Percentiles rank a stretch among this genome's conserved stretches.
Conservation (phyloP, 345 rosid genomes). For the Raphanus raphanistrum region DNA sequence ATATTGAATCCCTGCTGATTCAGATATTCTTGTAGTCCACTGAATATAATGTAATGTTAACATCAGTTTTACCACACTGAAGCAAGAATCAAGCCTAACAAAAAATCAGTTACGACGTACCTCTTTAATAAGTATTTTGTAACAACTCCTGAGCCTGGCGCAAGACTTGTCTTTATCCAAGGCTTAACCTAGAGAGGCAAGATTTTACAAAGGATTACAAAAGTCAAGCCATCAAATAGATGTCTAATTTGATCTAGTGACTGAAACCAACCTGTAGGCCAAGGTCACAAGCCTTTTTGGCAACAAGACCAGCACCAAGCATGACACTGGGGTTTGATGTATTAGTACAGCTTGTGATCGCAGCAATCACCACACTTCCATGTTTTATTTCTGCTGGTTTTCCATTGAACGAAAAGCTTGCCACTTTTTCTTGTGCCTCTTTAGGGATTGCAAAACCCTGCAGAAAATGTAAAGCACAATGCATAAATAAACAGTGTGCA, state of each 20-base stretch:
- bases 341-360: constrained; percentile 97
- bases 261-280: constrained; percentile 70
- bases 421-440: constrained; percentile 73
- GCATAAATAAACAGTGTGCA: neutral
- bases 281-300: constrained; percentile 91
- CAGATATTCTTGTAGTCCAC: constrained; percentile 91
- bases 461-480: constrained; percentile 5
- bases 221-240: neutral
- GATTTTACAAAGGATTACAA: neutral
- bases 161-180: constrained; percentile 99
- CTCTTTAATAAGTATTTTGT: constrained; percentile 84
- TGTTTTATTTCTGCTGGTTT: constrained; percentile 89
- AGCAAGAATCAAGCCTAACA: neutral
- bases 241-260: neutral
- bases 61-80: neutral
- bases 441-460: constrained; percentile 96
- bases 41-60: constrained; percentile 39
- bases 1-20: constrained; percentile 90
- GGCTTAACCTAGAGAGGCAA: constrained; percentile 73
- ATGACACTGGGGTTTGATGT: constrained; percentile 99
- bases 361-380: constrained; percentile 98
- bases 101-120: constrained; percentile 45
- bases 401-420: constrained; percentile 79
- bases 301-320: constrained; percentile 99
- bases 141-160: constrained; percentile 99